Conservation (phyloP, 805 yeast species). For the Spathaspora passalidarum region DNA sequence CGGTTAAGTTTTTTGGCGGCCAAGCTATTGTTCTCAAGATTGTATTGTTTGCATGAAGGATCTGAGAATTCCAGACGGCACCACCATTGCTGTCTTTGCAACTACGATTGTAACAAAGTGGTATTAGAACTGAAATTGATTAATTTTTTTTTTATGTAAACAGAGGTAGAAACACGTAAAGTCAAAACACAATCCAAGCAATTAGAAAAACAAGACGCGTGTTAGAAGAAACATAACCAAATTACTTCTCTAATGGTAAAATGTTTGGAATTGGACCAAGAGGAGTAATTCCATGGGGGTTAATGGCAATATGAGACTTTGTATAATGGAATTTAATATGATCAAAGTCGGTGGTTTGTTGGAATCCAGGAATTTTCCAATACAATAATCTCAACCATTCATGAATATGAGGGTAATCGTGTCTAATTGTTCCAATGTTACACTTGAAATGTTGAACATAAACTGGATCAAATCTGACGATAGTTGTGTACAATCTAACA, state of each 20-base stretch:
- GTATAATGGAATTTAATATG: constrained; percentile 93
- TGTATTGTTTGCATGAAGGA: too few relatives aligned
- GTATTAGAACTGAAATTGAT: too few relatives aligned
- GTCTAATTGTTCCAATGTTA: constrained; percentile 76
- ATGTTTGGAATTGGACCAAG: constrained; percentile 85
- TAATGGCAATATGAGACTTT: constrained; percentile 74
- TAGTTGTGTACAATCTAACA: constrained; percentile 80
- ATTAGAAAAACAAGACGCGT: too few relatives aligned
- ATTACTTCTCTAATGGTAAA: constrained; percentile 18
- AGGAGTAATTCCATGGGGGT: constrained; percentile 83
- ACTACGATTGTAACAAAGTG: too few relatives aligned
- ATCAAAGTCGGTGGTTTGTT: constrained; percentile 76
- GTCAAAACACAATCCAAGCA: too few relatives aligned
- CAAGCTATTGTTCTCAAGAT: neutral
- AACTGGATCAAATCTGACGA: constrained; percentile 87
- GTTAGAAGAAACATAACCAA: neutral
- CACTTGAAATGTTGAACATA: constrained; percentile 96
- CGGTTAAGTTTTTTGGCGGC: neutral
- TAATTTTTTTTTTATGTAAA: neutral
- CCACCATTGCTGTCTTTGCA: too few relatives aligned
- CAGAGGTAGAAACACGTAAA: neutral
- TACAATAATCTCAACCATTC: constrained; percentile 80
- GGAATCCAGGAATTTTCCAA: constrained; percentile 73
- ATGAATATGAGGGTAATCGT: constrained; percentile 74
- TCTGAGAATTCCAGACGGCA: too few relatives aligned